Conservation (phyloP, 768 basidiomycete genomes). For the Chalciporus pseudorubinellus region DNA sequence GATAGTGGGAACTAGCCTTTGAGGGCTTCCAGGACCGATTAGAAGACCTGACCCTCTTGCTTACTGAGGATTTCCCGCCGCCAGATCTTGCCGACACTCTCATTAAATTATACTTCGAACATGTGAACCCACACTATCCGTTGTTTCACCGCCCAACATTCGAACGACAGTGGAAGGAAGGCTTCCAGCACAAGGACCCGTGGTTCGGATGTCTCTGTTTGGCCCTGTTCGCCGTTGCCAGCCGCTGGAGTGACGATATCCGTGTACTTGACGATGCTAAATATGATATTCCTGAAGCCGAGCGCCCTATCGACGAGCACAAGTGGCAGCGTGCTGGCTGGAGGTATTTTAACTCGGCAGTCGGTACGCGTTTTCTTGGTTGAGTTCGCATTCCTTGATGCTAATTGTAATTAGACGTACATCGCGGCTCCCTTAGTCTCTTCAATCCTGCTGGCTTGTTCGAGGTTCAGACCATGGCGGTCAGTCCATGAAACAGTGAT, state of each 20-base stretch:
- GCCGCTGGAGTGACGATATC: constrained; percentile 61
- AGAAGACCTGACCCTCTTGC: constrained; percentile 30
- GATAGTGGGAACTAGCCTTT: constrained; percentile 58
- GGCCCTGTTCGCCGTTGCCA: constrained; percentile 65
- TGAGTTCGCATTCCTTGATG: neutral
- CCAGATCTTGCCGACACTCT: constrained; percentile 55
- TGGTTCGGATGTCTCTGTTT: constrained; percentile 64
- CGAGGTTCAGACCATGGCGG: constrained; percentile 58
- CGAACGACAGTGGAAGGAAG: constrained; percentile 53
- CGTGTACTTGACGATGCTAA: constrained; percentile 47
- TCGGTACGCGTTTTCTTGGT: constrained; percentile 37
- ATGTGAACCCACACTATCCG: constrained; percentile 58
- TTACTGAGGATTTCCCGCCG: constrained; percentile 57
- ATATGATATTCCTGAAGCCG: constrained; percentile 20
- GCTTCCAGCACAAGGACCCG: constrained; percentile 50
- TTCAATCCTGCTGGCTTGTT: constrained; percentile 58
- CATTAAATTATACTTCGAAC: constrained; percentile 65
- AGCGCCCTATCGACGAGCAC: constrained; percentile 25
- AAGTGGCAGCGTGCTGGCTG: constrained; percentile 59
- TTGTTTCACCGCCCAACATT: constrained; percentile 74
- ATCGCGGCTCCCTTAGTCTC: constrained; percentile 47
- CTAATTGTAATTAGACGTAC: constrained; percentile 42
- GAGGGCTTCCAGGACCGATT: constrained; percentile 42
- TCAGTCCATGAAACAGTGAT: constrained; percentile 27
- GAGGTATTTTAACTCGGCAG: constrained; percentile 56